A percentile compares a stretch with the other conserved stretches of the same genome.
Evolutionary conservation across 495 filamentous ascomycete genomes (phyloP).

Genomic region (Penicillium diatomitis): DNA sequence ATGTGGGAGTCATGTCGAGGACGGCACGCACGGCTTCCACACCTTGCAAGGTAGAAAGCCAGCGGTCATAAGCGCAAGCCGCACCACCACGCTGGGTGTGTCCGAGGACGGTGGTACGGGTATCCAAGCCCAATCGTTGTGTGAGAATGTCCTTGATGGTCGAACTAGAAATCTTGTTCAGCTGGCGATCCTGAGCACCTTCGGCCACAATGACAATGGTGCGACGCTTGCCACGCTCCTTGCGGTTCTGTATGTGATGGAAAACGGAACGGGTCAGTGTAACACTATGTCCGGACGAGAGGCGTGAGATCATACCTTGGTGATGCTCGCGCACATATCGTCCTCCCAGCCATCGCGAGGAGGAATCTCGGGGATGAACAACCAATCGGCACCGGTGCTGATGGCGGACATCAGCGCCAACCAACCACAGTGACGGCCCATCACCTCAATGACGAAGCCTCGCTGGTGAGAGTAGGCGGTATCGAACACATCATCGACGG

Average conservation of each 20-base stretch:
- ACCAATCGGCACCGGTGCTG: slow-evolving; percentile 89
- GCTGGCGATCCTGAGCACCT: slow-evolving; percentile 77
- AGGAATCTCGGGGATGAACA: slow-evolving; percentile 95
- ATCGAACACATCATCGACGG: slow-evolving; percentile 93
- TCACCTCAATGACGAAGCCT: slow-evolving; percentile 97
- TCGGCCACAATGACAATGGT: slow-evolving; percentile 98
- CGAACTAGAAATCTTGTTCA: slow-evolving; percentile 71
- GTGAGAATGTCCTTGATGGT: slow-evolving; percentile 84
- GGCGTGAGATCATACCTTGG: slow-evolving; percentile 46
- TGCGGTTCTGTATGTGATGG: slow-evolving; percentile 55
- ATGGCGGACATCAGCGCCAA: slow-evolving; percentile 94
- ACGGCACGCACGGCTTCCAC: slow-evolving; percentile 95
- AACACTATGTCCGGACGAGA: neutral
- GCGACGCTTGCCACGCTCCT: slow-evolving; percentile 78
- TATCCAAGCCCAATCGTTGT: slow-evolving; percentile 73
- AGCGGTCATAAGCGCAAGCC: slow-evolving; percentile 89
- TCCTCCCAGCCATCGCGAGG: slow-evolving; percentile 79
- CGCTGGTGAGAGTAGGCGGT: slow-evolving; percentile 95
- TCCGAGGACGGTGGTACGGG: slow-evolving; percentile 87
- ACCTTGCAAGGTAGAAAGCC: slow-evolving; percentile 87
- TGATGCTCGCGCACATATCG: slow-evolving; percentile 77
- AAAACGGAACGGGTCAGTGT: neutral
- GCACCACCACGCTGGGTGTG: slow-evolving; percentile 93
- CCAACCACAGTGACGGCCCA: slow-evolving; percentile 99
- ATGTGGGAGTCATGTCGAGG: slow-evolving; percentile 80